These are phyloP conservation scores for Pichia sp. DNA, from an alignment of 1,139 yeast species.

Conservation along the genomic window DNA sequence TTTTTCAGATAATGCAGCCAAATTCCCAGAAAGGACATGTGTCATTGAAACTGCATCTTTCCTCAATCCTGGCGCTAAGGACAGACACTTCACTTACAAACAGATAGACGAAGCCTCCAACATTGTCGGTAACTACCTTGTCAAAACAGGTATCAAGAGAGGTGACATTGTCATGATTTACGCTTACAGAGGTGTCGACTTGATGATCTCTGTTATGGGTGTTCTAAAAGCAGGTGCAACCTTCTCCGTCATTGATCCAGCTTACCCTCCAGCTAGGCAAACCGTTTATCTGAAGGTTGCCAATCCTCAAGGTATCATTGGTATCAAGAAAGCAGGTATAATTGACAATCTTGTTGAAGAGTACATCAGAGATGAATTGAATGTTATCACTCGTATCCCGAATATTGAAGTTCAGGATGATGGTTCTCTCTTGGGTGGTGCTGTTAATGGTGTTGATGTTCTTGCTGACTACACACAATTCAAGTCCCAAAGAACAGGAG, in stretches of 20 bases:
- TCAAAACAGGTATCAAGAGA: constrained; percentile 70
- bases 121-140: constrained; percentile 83
- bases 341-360: constrained; percentile 72
- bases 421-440: constrained; percentile 78
- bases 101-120: constrained; percentile 95
- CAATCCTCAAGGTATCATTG: constrained; percentile 84
- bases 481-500: constrained; percentile 66
- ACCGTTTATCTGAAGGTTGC: constrained; percentile 90
- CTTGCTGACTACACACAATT: constrained; percentile 44
- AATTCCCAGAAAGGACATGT: constrained; percentile 80
- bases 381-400: constrained; percentile 69
- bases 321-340: constrained; percentile 83
- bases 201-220: constrained; percentile 96
- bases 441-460: constrained; percentile 43
- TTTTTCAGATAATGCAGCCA: constrained; percentile 76
- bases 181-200: constrained; percentile 95
- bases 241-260: constrained; percentile 96
- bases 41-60: constrained; percentile 87
- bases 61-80: constrained; percentile 47
- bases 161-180: constrained; percentile 98
- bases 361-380: constrained; percentile 66
- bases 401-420: constrained; percentile 71
- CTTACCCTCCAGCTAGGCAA: constrained; percentile 97
- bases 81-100: constrained; percentile 72
- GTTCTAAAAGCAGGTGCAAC: constrained; percentile 98